Percentiles rank a stretch among this genome's conserved stretches.
phyloP scores from a whole-genome alignment of 2,329 filamentous ascomycete genomes.

The Aspergillus arachidicola region DNA sequence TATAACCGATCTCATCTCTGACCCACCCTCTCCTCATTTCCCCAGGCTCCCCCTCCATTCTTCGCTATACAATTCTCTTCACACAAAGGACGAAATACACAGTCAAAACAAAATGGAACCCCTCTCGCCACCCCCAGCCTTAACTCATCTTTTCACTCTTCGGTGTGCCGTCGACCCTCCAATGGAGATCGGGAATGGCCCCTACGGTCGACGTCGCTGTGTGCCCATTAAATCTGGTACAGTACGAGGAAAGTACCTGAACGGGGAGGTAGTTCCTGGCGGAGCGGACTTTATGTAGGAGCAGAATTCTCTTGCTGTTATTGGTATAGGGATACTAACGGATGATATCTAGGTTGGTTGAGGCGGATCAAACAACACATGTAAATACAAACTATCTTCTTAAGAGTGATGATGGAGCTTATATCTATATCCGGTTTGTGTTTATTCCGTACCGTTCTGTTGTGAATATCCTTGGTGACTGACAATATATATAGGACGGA shows the following conservation, averaged over 20 bases:
- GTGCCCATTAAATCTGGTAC: slow-evolving; percentile 26
- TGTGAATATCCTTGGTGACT: background rate
- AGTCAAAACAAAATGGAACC: slow-evolving; percentile 21
- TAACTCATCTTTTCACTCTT: slow-evolving; percentile 28
- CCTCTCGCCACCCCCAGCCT: slow-evolving; percentile 22
- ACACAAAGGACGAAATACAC: background rate
- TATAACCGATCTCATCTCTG: background rate
- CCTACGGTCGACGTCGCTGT: slow-evolving; percentile 29
- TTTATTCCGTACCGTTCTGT: background rate
- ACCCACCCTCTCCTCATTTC: background rate
- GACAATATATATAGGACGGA: slow-evolving; percentile 22
- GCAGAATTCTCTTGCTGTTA: background rate
- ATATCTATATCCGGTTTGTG: slow-evolving; percentile 27
- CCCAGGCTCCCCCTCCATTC: background rate
- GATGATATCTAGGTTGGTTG: slow-evolving; percentile 23
- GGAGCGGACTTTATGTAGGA: slow-evolving; percentile 31
- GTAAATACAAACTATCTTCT: slow-evolving; percentile 32
- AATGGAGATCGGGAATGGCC: slow-evolving; percentile 28
- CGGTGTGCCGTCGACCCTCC: slow-evolving; percentile 28
- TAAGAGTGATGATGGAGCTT: slow-evolving; percentile 30
- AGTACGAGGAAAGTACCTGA: slow-evolving; percentile 25
- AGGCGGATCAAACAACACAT: slow-evolving; percentile 31
- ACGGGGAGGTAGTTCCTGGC: slow-evolving; percentile 28
- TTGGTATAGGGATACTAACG: background rate
- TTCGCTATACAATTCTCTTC: background rate